phyloP scores from a whole-genome alignment of 164 flowering plant species.

The Stephania cephalantha region DNA sequence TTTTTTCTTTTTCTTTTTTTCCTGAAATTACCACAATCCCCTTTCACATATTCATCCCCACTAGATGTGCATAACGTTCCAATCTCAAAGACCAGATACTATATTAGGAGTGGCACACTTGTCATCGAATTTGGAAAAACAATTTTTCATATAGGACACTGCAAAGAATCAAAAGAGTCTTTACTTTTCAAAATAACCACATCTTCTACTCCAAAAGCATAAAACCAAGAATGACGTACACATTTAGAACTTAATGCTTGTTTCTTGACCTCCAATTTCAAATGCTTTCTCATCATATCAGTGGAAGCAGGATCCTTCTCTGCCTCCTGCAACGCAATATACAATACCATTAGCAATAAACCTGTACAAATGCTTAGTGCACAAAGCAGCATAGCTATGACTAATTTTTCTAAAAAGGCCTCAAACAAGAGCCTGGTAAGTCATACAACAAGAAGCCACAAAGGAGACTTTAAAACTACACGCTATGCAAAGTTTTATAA shows the following conservation, averaged over 20 bases:
- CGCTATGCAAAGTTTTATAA: neutral
- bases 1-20: no score
- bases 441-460: neutral
- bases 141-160: neutral
- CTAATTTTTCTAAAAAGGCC: neutral
- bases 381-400: neutral
- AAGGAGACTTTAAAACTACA: neutral
- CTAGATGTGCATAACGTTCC: no score
- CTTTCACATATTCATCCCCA: no score
- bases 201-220: neutral
- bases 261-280: constrained; percentile 13
- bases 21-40: no score
- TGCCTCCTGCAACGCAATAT: constrained; percentile 16
- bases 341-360: neutral
- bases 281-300: constrained; percentile 16
- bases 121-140: neutral
- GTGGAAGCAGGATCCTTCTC: constrained; percentile 6
- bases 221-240: constrained; percentile 11
- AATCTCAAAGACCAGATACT: neutral
- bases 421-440: neutral
- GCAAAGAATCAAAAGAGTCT: neutral
- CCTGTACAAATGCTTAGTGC: neutral
- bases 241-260: constrained; percentile 14
- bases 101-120: neutral
- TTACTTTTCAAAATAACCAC: neutral